Conservation (phyloP, 1,139 yeast species). For the Scheffersomyces stambukii region DNA sequence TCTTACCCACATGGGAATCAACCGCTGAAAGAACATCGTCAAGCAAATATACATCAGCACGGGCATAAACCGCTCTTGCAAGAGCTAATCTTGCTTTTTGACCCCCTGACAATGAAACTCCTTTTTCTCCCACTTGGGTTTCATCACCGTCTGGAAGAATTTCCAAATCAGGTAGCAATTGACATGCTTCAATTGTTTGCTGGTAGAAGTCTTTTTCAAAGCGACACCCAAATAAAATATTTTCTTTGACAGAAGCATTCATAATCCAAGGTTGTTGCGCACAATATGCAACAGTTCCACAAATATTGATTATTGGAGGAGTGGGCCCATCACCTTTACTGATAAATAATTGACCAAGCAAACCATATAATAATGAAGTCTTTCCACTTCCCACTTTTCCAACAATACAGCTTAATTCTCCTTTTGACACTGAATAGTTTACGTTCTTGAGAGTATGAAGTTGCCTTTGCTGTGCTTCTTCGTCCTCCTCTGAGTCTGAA, state of each 20-base stretch:
- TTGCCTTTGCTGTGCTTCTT: constrained; percentile 3
- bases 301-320: constrained; percentile 9
- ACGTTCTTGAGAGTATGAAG: constrained; percentile 45
- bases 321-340: constrained; percentile 30
- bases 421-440: constrained; percentile 48
- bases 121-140: constrained; percentile 95
- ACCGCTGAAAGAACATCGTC: constrained; percentile 86
- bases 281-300: constrained; percentile 26
- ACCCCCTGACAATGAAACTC: constrained; percentile 94
- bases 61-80: constrained; percentile 92
- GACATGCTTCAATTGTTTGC: constrained; percentile 83
- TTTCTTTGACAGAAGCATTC: constrained; percentile 89
- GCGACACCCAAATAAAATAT: constrained; percentile 83
- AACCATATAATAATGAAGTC: constrained; percentile 21
- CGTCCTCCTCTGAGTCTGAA: constrained; percentile 4
- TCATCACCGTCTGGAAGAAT: constrained; percentile 83
- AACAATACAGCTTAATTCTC: constrained; percentile 61
- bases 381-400: constrained; percentile 64
- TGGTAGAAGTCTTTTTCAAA: constrained; percentile 78
- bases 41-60: constrained; percentile 85
- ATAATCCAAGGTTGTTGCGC: constrained; percentile 53
- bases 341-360: constrained; percentile 24
- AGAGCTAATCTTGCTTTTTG: constrained; percentile 91
- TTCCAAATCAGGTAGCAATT: constrained; percentile 72
- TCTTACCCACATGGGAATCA: constrained; percentile 91